Evolutionary conservation across 1,284 basidiomycete genomes (phyloP), one percentile per base, ranked within the genome.

Genomic region (Trichosporon sp.): DNA sequence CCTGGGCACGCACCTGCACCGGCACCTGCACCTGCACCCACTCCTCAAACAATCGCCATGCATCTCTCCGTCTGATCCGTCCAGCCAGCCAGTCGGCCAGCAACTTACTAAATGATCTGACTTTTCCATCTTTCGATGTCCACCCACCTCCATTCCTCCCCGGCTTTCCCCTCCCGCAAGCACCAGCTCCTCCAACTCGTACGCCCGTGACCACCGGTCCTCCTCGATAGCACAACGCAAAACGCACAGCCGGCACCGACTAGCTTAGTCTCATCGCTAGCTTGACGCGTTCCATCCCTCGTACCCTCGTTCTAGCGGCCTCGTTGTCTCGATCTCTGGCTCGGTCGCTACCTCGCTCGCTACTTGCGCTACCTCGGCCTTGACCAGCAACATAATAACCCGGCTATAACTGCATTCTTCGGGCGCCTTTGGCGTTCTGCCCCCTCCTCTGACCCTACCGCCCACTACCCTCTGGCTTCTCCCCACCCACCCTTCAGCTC

Each of bases 21-120:
- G 26, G 31, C 61, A 12, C 59, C 21, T 54, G 48, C n/a, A 48
- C n/a, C 35, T 37, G 38, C 51, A 54, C 51, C 51, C 51, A 54
- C 51, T 54, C 51, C 51, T 54, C 51, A 54, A 54, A 54, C 51
- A 54, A 54, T 16, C 51, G 51, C 51, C 51, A 54, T 54, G 51
- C 51, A 54, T 54, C 51, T 54, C 51, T 19, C 51, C 51, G 51
- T 26, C 51, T 54, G 51, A 54, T 54, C 51, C 51, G 51, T 54
- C 51, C 51, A 54, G 51, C 51, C 26, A 26, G 26, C 26, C 26
- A 26, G 26, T 26, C 26, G 26, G 26, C 26, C 51, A 54, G 51
- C 59, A 63, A 35, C 59, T n/a, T 35, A 35, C 59, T 63, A 35
- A 63, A 63, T 35, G 59, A 63, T 35, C 51, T 35, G 59, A 35